phyloP scores from a whole-genome alignment of 345 rosid species.

The Balakata baccata region DNA sequence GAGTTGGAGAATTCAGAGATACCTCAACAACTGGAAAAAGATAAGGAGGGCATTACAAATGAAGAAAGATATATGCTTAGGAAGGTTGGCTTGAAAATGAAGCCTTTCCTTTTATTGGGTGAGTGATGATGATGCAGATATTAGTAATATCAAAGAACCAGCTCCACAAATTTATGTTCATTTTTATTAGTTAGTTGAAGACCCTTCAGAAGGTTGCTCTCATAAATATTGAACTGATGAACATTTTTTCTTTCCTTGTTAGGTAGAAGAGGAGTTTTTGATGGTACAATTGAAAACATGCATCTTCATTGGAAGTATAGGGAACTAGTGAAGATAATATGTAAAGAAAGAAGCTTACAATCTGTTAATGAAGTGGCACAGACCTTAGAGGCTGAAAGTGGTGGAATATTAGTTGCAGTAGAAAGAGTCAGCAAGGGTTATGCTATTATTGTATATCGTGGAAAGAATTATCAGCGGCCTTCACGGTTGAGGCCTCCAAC shows the following conservation, averaged over 20 bases:
- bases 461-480: conserved; percentile 86
- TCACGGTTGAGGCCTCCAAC: conserved; percentile 71
- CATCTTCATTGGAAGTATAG: conserved; percentile 99
- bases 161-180: conserved; percentile 6
- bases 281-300: conserved; percentile 92
- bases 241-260: conserved; percentile 31
- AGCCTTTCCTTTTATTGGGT: conserved; percentile 85
- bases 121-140: conserved; percentile 26
- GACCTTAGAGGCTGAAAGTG: conserved; percentile 82
- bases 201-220: neutral
- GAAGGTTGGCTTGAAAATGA: conserved; percentile 90
- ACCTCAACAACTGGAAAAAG: conserved; percentile 50
- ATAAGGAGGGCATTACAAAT: conserved; percentile 75
- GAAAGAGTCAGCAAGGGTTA: conserved; percentile 84
- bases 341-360: conserved; percentile 52
- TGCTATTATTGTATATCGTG: conserved; percentile 83
- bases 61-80: conserved; percentile 94
- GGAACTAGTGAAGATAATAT: conserved; percentile 87
- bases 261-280: conserved; percentile 92
- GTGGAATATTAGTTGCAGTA: conserved; percentile 81
- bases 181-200: conserved; percentile 7
- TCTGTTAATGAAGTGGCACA: conserved; percentile 61
- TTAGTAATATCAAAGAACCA: conserved; percentile 10
- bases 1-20: conserved; percentile 51
- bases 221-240: conserved; percentile 1